Conservation (phyloP, 202 grass and related monocot species). For the Digitaria exilis region DNA sequence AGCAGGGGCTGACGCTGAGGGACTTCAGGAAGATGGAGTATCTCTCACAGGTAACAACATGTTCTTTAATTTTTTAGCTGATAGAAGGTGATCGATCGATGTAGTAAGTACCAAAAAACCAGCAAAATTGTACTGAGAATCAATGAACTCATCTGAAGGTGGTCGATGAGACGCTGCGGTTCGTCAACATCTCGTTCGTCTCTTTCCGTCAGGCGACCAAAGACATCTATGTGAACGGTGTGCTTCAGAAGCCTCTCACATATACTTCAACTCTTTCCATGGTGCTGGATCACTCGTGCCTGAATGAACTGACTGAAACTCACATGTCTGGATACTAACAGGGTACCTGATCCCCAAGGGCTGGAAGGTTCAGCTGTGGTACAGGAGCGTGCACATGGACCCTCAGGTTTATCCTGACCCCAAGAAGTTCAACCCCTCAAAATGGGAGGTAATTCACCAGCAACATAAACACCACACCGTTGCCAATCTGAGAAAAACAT, state of each 20-base stretch:
- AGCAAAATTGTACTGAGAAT: background rate
- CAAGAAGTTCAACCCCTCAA: slow-evolving; percentile 72
- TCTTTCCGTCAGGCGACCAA: slow-evolving; percentile 72
- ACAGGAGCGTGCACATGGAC: slow-evolving; percentile 87
- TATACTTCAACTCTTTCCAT: background rate
- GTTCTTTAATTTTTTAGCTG: background rate
- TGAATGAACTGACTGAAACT: background rate
- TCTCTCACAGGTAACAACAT: slow-evolving; percentile 67
- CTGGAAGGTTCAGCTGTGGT: slow-evolving; percentile 91
- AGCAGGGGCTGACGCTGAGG: slow-evolving; percentile 69
- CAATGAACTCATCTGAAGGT: slow-evolving; percentile 43
- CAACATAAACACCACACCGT: background rate
- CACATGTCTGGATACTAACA: background rate
- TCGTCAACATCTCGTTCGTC: slow-evolving; percentile 88
- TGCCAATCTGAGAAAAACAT: background rate
- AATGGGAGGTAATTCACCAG: slow-evolving; percentile 62
- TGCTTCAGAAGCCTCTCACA: background rate
- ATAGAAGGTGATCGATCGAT: no score
- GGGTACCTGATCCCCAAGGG: slow-evolving; percentile 89
- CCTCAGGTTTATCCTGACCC: slow-evolving; percentile 64
- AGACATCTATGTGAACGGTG: slow-evolving; percentile 75
- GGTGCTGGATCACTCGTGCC: background rate
- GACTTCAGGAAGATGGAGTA: slow-evolving; percentile 91
- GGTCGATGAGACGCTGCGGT: slow-evolving; percentile 77
- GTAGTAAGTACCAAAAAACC: background rate